phyloP scores from a whole-genome alignment of 2,329 filamentous ascomycete species.

The Colletotrichum orchidophilum region DNA sequence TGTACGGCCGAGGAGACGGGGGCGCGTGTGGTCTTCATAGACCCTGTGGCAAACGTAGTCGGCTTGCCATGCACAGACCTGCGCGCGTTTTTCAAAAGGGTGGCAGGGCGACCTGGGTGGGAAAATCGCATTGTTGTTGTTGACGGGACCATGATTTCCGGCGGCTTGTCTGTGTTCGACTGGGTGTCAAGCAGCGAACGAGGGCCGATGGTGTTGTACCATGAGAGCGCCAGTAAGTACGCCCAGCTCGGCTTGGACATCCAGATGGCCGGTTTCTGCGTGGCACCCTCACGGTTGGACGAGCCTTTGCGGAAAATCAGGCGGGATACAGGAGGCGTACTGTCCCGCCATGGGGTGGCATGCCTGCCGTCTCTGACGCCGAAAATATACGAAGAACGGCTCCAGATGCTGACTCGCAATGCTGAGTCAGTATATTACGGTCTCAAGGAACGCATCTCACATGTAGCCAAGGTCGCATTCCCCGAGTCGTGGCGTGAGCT shows the following conservation, averaged over 20 bases:
- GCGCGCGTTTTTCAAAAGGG: neutral
- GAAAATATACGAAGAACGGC: neutral
- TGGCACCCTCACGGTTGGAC: neutral
- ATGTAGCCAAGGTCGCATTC: neutral
- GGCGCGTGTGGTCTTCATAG: neutral
- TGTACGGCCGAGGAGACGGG: neutral
- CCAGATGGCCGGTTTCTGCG: neutral
- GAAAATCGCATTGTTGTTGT: neutral
- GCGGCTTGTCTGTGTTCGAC: neutral
- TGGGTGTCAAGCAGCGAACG: neutral
- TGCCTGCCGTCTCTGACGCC: neutral
- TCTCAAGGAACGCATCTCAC: neutral
- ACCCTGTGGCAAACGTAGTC: neutral
- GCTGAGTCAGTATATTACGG: neutral
- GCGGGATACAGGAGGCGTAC: neutral
- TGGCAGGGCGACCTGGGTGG: neutral
- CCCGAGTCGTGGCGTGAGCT: too few relatives aligned
- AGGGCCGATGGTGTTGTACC: neutral
- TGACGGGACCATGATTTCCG: neutral
- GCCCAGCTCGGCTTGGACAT: neutral
- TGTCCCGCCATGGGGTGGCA: neutral
- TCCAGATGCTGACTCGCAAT: neutral
- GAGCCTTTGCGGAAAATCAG: neutral
- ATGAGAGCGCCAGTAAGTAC: neutral
- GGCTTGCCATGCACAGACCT: neutral